Evolutionary conservation across 768 basidiomycete species (phyloP).

Genomic region (Kwoniella newhampshirensis): DNA sequence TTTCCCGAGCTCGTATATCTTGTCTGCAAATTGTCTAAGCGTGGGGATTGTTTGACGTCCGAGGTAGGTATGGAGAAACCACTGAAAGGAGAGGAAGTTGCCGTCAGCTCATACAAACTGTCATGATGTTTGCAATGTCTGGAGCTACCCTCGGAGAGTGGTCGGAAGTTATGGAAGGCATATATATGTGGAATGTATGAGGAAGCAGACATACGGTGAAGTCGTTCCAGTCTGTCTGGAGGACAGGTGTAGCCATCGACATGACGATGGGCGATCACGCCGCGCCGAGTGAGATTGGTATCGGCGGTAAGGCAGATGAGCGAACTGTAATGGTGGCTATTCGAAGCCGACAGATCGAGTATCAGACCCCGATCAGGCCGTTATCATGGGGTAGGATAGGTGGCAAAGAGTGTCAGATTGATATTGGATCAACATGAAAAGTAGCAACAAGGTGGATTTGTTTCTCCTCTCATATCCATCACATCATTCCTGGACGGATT

Average conservation of each 20-base stretch:
- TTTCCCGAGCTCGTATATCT: conserved; percentile 7
- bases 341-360: background rate
- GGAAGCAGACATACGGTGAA: conserved; percentile 24
- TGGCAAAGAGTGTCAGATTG: background rate
- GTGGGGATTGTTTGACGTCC: conserved; percentile 32
- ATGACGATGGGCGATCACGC: conserved; percentile 4
- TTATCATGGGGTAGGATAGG: no score
- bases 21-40: conserved; percentile 22
- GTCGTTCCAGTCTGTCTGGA: conserved; percentile 38
- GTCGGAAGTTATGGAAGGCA: no score
- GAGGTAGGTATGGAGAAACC: conserved; percentile 32
- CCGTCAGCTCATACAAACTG: background rate
- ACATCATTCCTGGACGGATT: no score
- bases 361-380: no score
- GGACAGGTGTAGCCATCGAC: conserved; percentile 4
- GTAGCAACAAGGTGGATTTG: background rate
- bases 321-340: background rate
- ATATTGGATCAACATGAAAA: no score
- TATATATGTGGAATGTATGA: no score
- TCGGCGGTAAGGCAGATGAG: background rate
- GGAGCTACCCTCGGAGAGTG: no score
- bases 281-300: background rate
- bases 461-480: no score
- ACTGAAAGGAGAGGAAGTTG: conserved; percentile 19
- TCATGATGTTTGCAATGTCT: no score